Base-by-base conservation (phyloP, 768 basidiomycete genomes). In the Lentinula aciculospora region DNA sequence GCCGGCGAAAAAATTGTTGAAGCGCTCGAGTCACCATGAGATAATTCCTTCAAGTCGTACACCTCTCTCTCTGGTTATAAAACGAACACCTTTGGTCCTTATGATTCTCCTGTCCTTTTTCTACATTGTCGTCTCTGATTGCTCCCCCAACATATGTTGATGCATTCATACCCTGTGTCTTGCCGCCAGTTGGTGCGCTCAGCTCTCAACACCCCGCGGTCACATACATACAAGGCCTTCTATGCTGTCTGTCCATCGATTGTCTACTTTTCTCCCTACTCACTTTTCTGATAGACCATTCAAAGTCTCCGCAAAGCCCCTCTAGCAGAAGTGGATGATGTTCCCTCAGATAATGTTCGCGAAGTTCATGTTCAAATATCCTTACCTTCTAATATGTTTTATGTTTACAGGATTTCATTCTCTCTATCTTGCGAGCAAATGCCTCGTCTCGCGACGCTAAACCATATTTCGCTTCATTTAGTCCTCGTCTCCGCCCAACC, bases 381-480 rank as follows among this genome's bases (percentile, higher is more conserved):
- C 31, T 45, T 45, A 29, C 29, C 36, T 25, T 54, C 54, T 48
- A 21, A 50, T 36, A 61, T 17, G 49, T 57, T 56, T 47, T 7
- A 29, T 60, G 15, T 69, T 1, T 21, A 9, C 42, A 98, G 94
- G 97, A 98, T 69, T 95, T 99, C 66, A 94, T 99, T 66, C 74
- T 98, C 57, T 97, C 95, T 31, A 90, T 99, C 65, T 79, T 99
- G 53, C 87, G 89, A 55, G 88, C 97, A 28, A 93, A 91, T 60
- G 96, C 97, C 12, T 98, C 96, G 1, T 71, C 88, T 53, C 80
- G 97, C 62, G 97, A 99, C 68, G 88, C 94, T 28, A 86, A 86
- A 54, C 88, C 88, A 1, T 99, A 97, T 70, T 81, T 97, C 9
- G 89, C 86, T 28, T 92, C 87, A n/a, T 98, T 99, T 69, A 90